phyloP scores from a whole-genome alignment of 1,139 yeast genomes.

The Protomyces inouyei region DNA sequence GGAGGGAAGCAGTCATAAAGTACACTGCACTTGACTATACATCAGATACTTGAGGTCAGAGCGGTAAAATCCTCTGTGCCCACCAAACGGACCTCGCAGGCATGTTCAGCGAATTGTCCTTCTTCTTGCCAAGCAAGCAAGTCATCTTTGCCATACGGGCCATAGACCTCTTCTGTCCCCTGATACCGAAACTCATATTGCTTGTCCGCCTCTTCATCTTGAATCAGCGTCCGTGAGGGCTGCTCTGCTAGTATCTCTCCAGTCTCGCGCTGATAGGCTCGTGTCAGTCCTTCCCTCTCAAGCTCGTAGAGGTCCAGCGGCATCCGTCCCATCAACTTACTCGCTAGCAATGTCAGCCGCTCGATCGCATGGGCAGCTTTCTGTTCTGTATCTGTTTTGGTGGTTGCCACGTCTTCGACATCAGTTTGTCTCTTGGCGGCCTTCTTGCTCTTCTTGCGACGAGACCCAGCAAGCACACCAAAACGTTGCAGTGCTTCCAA shows the following conservation, averaged over 20 bases:
- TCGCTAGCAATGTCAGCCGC: constrained; percentile 51
- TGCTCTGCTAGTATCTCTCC: constrained; percentile 43
- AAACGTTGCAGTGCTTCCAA: constrained; percentile 56
- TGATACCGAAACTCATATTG: constrained; percentile 63
- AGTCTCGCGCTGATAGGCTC: constrained; percentile 50
- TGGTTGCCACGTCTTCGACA: neutral
- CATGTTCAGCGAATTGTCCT: constrained; percentile 45
- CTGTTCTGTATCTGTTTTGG: constrained; percentile 32
- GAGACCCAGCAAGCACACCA: constrained; percentile 34
- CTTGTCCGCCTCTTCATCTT: constrained; percentile 23
- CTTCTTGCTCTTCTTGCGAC: constrained; percentile 34
- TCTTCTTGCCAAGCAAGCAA: constrained; percentile 57
- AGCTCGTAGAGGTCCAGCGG: constrained; percentile 50
- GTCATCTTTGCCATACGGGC: constrained; percentile 55
- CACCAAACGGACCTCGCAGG: neutral
- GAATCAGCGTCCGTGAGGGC: constrained; percentile 28
- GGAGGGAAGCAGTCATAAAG: neutral
- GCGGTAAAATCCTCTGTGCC: neutral
- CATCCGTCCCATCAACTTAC: constrained; percentile 44
- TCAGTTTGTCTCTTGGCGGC: constrained; percentile 19
- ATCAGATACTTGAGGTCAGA: neutral
- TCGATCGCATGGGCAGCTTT: constrained; percentile 40
- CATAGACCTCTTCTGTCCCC: constrained; percentile 48
- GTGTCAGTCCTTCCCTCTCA: constrained; percentile 56
- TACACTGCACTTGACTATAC: no score